Evolutionary conservation across 345 rosid species (phyloP), one percentile per base, ranked within the genome.

Genomic region (Populus simonii): DNA sequence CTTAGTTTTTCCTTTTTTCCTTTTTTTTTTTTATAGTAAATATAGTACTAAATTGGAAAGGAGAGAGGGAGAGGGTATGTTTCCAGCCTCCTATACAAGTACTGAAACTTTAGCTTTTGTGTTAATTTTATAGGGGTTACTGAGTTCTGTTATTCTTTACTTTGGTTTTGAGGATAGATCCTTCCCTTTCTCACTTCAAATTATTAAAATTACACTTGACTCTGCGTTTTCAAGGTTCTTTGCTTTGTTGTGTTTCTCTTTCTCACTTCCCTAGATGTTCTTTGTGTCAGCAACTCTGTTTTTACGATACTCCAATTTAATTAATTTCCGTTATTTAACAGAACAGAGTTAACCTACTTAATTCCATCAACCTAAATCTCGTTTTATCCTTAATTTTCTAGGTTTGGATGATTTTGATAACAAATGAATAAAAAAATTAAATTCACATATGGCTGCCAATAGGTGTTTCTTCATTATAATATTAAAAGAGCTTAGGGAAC

Each of bases 201-300:
- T 33, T 33, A 33, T 72, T 25, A 84, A 89, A 76, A 84, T 85
- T 87, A 83, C 80, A 79, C 78, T 85, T 65, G 84, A 82, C 76
- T 82, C 85, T 78, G 89, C 87, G 80, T 81, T 83, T 82, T 85
- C 86, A 83, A 83, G 85, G 85, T 85, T 74, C 78, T 74, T 84
- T 86, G 83, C 88, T 88, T 87, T 83, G 72, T 39, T 38, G 41
- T 66, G 18, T 66, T 31, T 74, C 83, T 67, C 91, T 89, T 89
- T 89, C 91, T 81, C 90, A 79, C 88, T 88, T 88, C 90, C 92
- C 91, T 80, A 87, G 85, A 91, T 86, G 90, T 91, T 91, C 91
- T 66, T 76, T 81, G 79, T 84, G 89, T 84, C 85, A 81, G 84
- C 76, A 77, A 8, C 66, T 81, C 76, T 31, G 59, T 65, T 71